Conservation (phyloP, 129 eudicot genomes). For the Deinandra increscens region DNA sequence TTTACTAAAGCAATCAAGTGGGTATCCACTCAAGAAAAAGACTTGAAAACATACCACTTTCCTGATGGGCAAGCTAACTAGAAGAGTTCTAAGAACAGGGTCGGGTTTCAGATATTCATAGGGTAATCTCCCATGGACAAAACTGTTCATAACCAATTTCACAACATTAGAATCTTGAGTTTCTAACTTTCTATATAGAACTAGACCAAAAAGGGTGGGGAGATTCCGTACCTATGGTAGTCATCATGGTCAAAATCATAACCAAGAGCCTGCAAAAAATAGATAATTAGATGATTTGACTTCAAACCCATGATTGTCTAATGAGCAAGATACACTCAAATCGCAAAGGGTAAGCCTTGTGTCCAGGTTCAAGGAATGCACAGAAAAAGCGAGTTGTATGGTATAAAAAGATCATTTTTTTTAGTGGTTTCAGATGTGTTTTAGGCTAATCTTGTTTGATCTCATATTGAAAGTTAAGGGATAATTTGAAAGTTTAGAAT, state of each 20-base stretch:
- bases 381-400: no score
- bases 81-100: constrained; percentile 61
- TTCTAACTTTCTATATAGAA: neutral
- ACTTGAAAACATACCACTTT: constrained; percentile 39
- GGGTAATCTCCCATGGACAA: constrained; percentile 94
- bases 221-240: constrained; percentile 62
- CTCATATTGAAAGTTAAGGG: no score
- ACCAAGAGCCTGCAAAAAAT: constrained; percentile 26
- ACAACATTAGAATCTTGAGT: neutral
- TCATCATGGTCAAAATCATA: constrained; percentile 79
- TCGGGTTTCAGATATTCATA: constrained; percentile 80
- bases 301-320: no score
- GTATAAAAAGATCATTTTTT: no score
- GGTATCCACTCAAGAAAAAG: neutral
- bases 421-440: no score
- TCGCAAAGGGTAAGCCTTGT: no score
- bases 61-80: constrained; percentile 68
- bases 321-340: no score
- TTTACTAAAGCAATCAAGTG: neutral
- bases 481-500: no score
- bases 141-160: constrained; percentile 39
- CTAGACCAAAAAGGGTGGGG: neutral
- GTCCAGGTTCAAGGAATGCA: no score
- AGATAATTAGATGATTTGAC: neutral
- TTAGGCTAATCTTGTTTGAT: no score